Evolutionary conservation across 192 early-diverging fungal genomes (phyloP), one percentile per base, ranked within the genome.

Genomic region (Spizellomyces sp.): DNA sequence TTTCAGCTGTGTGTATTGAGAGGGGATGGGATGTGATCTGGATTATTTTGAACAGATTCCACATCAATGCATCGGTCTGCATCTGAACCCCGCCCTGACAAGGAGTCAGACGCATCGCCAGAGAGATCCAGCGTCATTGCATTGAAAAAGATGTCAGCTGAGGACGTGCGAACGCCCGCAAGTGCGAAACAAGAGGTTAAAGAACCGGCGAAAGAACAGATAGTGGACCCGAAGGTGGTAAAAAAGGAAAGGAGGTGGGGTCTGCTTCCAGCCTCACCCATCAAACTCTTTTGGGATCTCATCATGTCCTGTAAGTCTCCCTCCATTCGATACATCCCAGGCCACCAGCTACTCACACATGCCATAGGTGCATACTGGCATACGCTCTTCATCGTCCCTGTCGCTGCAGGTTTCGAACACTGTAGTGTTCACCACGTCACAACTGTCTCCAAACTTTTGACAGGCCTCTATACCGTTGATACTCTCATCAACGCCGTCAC

Each of bases 351-450:
- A 46, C 61, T 21, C 48, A 36, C 27, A 36, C 27, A 36, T 36
- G 27, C 19, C 22, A 54, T 59, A 46, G 45, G 58, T 14, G 50
- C 45, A 6, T 70, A 70, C 41, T 61, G 55, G 68, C 48, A 48
- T 12, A 59, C 57, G 5, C 17, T 48, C 6, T 21, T 62, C 1
- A 45, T 70, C 9, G 17, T 61, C 15, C 68, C 68, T 0, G 58
- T 70, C 42, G 12, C 21, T 7, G 5, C 58, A 1, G 45, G 43
- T 36, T 70, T 70, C 47, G 58, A 45, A 9, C 42, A 47, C 9
- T 36, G 42, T n/a, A 41, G 8, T 10, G 15, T 54, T 0, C 17
- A 54, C 10, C 41, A 45, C 8, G 21, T 45, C 48, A 57, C 68
- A 22, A 43, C 10, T 22, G 41, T 21, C 10, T 47, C 10, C 17